Conservation (phyloP, 345 rosid genomes). For the Reutealis trisperma region DNA sequence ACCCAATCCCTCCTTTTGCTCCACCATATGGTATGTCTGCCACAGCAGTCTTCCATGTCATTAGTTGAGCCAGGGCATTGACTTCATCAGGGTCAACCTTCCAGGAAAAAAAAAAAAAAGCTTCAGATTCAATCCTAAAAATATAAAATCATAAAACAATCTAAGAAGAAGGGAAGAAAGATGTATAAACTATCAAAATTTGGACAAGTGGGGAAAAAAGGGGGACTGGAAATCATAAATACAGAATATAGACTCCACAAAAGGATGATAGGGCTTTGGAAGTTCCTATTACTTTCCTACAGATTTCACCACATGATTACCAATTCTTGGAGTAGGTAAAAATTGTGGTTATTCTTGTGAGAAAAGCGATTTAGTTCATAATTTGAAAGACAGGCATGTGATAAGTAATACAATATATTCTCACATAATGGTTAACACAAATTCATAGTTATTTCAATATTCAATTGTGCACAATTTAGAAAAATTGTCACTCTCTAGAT, state of each 20-base stretch:
- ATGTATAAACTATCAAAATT: background rate
- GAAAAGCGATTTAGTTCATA: background rate
- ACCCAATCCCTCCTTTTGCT: constrained; percentile 96
- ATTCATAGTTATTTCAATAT: background rate
- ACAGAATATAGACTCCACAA: background rate
- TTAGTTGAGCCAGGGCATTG: constrained; percentile 91
- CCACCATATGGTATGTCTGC: constrained; percentile 97
- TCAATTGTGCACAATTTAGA: background rate
- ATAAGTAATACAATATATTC: background rate
- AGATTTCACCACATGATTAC: background rate
- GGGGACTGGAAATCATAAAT: background rate
- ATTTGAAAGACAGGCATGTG: background rate
- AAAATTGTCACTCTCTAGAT: background rate
- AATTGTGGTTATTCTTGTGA: no score
- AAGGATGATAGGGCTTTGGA: background rate
- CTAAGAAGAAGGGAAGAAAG: background rate
- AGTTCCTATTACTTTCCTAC: background rate
- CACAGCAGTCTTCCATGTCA: constrained; percentile 99
- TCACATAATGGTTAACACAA: background rate
- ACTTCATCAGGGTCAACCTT: constrained; percentile 99
- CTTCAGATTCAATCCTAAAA: constrained; percentile 1
- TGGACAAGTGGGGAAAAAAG: background rate
- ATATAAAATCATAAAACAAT: background rate
- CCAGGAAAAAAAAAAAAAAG: constrained; percentile 12
- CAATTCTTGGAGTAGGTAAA: background rate